Percentiles rank a stretch among this genome's conserved stretches.
Evolutionary conservation across 2,329 filamentous ascomycete genomes (phyloP).

Genomic region (Colletotrichum lentis): DNA sequence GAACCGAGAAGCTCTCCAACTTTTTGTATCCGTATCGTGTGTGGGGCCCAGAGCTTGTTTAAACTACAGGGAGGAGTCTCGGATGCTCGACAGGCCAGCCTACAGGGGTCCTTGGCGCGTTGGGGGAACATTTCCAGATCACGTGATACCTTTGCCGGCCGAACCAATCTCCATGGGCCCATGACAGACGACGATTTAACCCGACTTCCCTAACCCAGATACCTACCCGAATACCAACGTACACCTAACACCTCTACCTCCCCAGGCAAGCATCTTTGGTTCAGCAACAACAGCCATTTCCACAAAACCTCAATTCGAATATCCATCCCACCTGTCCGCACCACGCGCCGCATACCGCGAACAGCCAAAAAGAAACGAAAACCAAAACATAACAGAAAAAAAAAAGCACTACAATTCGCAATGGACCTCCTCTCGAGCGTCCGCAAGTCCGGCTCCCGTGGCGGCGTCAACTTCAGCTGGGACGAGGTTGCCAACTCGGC

Average conservation of each 20-base stretch:
- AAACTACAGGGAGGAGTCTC: constrained; percentile 24
- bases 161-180: neutral
- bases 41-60: constrained; percentile 24
- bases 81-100: neutral
- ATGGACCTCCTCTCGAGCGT: constrained; percentile 97
- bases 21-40: constrained; percentile 21
- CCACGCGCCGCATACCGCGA: no score
- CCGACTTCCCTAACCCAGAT: neutral
- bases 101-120: neutral
- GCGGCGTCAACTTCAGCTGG: constrained; percentile 96
- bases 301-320: no score
- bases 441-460: constrained; percentile 88
- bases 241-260: no score
- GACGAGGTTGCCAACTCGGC: constrained; percentile 86
- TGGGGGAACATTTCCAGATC: neutral
- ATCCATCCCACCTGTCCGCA: no score
- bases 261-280: neutral
- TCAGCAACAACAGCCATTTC: neutral
- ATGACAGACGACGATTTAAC: neutral
- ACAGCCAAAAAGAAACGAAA: neutral
- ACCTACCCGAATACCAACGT: no score
- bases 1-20: constrained; percentile 29
- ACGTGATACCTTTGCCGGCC: neutral
- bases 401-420: constrained; percentile 3
- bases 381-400: neutral